Conservation (phyloP, 1,284 basidiomycete genomes). For the Coniferiporia sulphurascens region DNA sequence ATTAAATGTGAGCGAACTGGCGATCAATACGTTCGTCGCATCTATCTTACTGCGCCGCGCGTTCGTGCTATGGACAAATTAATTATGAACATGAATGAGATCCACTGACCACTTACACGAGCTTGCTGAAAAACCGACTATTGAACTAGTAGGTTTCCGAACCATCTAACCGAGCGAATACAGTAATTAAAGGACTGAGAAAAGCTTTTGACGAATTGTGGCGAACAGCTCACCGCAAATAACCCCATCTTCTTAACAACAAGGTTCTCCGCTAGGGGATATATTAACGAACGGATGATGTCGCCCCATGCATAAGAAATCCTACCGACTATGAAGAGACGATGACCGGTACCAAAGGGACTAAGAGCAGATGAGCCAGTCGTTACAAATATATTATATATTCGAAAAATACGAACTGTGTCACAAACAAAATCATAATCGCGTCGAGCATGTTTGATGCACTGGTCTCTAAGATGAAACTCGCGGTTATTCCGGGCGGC, state of each 20-base stretch:
- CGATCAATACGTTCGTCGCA: not conserved
- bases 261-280: slow-evolving; percentile 50
- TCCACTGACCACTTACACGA: slow-evolving; percentile 47
- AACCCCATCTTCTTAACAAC: slow-evolving; percentile 74
- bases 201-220: not conserved
- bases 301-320: not conserved
- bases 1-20: slow-evolving; percentile 8
- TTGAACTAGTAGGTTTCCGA: slow-evolving; percentile 77
- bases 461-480: slow-evolving; percentile 72
- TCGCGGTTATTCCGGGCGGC: slow-evolving; percentile 60
- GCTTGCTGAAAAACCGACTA: slow-evolving; percentile 64
- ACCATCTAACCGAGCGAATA: slow-evolving; percentile 62
- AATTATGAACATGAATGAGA: not conserved
- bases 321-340: slow-evolving; percentile 63
- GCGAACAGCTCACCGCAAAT: slow-evolving; percentile 46
- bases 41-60: slow-evolving; percentile 60
- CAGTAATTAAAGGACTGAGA: slow-evolving; percentile 38
- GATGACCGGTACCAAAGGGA: slow-evolving; percentile 74
- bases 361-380: slow-evolving; percentile 31
- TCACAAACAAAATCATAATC: slow-evolving; percentile 76
- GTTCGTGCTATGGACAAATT: slow-evolving; percentile 46
- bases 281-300: not conserved
- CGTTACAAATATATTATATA: slow-evolving; percentile 20
- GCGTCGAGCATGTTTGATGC: slow-evolving; percentile 69
- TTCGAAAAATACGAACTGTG: slow-evolving; percentile 47